Evolutionary conservation across 768 basidiomycete species (phyloP).

Genomic region (Rubroboletus satanas): DNA sequence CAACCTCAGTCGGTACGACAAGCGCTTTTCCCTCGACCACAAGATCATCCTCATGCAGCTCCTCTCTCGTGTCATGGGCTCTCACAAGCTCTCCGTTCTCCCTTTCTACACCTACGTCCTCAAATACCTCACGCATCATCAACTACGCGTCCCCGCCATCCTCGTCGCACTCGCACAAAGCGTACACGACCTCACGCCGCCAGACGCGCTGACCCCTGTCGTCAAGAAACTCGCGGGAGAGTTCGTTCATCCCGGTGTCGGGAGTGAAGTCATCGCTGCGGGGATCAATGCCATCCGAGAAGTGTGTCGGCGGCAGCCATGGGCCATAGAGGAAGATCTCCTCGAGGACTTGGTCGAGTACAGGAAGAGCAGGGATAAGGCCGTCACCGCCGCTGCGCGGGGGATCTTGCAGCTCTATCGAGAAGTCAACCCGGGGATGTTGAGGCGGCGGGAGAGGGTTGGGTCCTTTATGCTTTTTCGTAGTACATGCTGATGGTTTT

Average conservation of each 20-base stretch:
- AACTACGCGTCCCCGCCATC: conserved; percentile 88
- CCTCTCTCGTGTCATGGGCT: conserved; percentile 87
- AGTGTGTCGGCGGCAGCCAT: conserved; percentile 90
- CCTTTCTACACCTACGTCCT: conserved; percentile 95
- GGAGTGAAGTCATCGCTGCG: conserved; percentile 90
- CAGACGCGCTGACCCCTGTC: conserved; percentile 86
- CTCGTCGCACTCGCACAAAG: conserved; percentile 93
- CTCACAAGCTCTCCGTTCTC: conserved; percentile 89
- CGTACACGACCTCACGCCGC: conserved; percentile 92
- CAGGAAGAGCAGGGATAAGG: conserved; percentile 91
- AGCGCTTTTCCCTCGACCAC: conserved; percentile 94
- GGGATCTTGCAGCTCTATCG: conserved; percentile 86
- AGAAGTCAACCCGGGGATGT: conserved; percentile 92
- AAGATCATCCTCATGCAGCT: conserved; percentile 97
- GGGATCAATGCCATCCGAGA: conserved; percentile 96
- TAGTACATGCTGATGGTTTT: neutral
- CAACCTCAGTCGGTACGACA: conserved; percentile 78
- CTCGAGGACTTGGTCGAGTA: conserved; percentile 93
- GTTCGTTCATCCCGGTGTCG: conserved; percentile 96
- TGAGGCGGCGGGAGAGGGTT: conserved; percentile 85
- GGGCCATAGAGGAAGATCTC: conserved; percentile 95
- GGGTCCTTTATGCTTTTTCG: conserved; percentile 18
- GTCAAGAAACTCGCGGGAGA: conserved; percentile 90
- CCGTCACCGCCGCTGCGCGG: conserved; percentile 83
- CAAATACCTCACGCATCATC: conserved; percentile 89